A percentile compares a stretch with the other conserved stretches of the same genome.
Conservation (phyloP, 2,329 filamentous ascomycete genomes). For the Aspergillus caelatus region DNA sequence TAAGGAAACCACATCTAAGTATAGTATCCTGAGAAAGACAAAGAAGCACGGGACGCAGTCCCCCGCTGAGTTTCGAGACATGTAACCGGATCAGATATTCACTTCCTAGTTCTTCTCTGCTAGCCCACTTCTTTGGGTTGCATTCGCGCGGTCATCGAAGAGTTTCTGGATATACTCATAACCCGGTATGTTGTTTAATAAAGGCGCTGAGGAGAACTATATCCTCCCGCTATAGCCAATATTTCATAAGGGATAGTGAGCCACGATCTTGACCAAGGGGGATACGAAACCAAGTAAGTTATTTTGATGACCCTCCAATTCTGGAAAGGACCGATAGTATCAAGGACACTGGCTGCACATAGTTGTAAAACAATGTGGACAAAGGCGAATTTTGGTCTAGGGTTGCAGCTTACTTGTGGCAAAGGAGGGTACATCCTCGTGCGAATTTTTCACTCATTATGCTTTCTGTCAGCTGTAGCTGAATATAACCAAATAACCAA, state of each 20-base stretch:
- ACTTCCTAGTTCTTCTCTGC: background rate
- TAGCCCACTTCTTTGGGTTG: background rate
- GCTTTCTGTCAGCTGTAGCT: too few relatives aligned
- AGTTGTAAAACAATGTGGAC: background rate
- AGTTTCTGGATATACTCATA: background rate
- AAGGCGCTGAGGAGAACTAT: too few relatives aligned
- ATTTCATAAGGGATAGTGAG: background rate
- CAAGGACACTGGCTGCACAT: background rate
- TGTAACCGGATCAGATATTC: background rate
- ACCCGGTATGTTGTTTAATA: background rate
- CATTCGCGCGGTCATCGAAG: background rate
- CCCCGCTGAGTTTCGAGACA: background rate
- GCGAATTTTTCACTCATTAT: too few relatives aligned
- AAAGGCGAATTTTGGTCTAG: background rate
- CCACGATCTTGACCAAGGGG: background rate
- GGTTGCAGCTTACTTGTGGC: background rate
- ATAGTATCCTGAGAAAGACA: background rate
- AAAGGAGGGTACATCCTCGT: background rate
- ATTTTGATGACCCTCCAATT: background rate
- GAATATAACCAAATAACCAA: too few relatives aligned
- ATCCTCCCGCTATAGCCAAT: background rate
- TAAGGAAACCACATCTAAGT: background rate
- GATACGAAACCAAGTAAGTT: background rate
- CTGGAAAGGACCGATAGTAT: background rate
- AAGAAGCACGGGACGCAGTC: background rate